Percentiles rank a stretch among this genome's conserved stretches.
Evolutionary conservation across 1,284 basidiomycete genomes (phyloP).

Genomic region (Entoloma clypeatum): DNA sequence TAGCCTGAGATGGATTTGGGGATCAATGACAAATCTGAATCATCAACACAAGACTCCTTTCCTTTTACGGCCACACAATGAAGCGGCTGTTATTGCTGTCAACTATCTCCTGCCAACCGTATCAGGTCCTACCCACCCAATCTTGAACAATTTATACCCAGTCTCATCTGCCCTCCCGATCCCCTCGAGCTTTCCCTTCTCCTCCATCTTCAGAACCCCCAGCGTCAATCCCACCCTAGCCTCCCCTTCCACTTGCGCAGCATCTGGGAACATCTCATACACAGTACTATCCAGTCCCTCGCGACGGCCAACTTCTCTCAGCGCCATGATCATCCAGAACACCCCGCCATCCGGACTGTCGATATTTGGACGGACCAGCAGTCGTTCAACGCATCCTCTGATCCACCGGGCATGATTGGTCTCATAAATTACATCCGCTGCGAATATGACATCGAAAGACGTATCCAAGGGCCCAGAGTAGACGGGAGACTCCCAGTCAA

Average conservation of each 20-base stretch:
- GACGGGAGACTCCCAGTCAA: conserved; percentile 70
- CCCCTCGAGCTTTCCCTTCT: conserved; percentile 44
- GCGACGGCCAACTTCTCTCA: conserved; percentile 66
- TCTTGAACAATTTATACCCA: conserved; percentile 63
- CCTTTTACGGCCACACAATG: no score
- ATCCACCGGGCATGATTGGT: conserved; percentile 66
- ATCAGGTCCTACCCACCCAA: conserved; percentile 48
- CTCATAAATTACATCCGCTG: conserved; percentile 74
- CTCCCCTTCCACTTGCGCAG: neutral
- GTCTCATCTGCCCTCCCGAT: conserved; percentile 67
- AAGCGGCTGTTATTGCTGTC: no score
- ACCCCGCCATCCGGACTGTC: conserved; percentile 33
- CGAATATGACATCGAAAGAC: conserved; percentile 55
- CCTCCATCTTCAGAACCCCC: conserved; percentile 42
- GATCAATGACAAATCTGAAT: no score
- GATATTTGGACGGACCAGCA: conserved; percentile 34
- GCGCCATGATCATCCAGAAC: conserved; percentile 71
- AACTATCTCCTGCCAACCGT: no score
- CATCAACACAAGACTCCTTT: no score
- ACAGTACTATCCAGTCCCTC: conserved; percentile 58
- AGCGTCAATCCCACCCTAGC: conserved; percentile 25
- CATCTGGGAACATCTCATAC: conserved; percentile 50
- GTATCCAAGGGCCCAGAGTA: conserved; percentile 32
- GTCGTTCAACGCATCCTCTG: conserved; percentile 48
- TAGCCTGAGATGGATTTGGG: no score